phyloP scores from a whole-genome alignment of 2,329 filamentous ascomycete species.

The Diaporthe ilicicola region DNA sequence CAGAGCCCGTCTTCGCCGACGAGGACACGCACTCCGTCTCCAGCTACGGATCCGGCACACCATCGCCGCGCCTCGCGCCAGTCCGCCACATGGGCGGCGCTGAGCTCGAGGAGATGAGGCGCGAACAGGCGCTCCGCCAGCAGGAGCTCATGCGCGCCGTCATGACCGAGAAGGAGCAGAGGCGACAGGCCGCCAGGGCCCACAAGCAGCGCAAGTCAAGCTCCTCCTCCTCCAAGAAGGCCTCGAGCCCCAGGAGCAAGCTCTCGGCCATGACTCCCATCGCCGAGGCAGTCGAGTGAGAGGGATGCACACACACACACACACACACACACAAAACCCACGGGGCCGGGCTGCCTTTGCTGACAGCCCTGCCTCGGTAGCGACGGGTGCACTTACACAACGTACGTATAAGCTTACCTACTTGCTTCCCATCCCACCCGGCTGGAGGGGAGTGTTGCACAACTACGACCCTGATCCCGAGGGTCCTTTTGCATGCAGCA shows the following conservation, averaged over 20 bases:
- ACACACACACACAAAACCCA: too few species aligned
- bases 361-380: slow-evolving; percentile 8
- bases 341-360: neutral
- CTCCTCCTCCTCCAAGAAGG: slow-evolving; percentile 57
- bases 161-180: slow-evolving; percentile 63
- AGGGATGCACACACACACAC: too few species aligned
- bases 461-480: slow-evolving; percentile 13
- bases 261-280: slow-evolving; percentile 62
- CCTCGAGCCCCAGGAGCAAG: slow-evolving; percentile 56
- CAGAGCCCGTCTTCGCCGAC: slow-evolving; percentile 59
- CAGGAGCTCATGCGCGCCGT: slow-evolving; percentile 61
- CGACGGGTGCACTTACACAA: slow-evolving; percentile 23
- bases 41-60: slow-evolving; percentile 52
- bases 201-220: slow-evolving; percentile 46
- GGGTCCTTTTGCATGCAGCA: slow-evolving; percentile 27
- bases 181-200: slow-evolving; percentile 53
- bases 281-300: slow-evolving; percentile 56
- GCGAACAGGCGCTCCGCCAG: slow-evolving; percentile 59
- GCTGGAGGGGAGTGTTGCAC: slow-evolving; percentile 17
- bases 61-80: slow-evolving; percentile 45
- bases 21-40: slow-evolving; percentile 59
- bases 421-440: slow-evolving; percentile 23
- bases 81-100: slow-evolving; percentile 51
- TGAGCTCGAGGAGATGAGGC: slow-evolving; percentile 59
- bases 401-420: slow-evolving; percentile 34